Evolutionary conservation across 257 asterid genomes (phyloP).

Genomic region (Galeopsis tetrahit): DNA sequence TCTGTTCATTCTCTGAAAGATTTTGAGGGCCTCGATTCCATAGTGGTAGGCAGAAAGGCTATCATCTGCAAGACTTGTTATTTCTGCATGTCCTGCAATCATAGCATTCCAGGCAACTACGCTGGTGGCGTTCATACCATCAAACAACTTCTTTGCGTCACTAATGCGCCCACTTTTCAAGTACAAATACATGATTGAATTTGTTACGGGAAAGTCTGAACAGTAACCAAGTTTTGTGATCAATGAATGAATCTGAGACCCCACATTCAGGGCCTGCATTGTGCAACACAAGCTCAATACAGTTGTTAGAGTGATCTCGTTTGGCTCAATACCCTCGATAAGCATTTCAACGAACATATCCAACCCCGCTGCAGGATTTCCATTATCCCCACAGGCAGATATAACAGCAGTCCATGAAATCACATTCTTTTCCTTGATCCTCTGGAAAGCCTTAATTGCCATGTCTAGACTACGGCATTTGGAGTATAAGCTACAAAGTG

Average conservation of each 20-base stretch:
- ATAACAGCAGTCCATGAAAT: conserved; percentile 85
- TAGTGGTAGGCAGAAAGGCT: conserved; percentile 54
- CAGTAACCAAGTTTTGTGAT: conserved; percentile 65
- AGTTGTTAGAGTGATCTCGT: conserved; percentile 75
- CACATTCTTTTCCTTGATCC: conserved; percentile 70
- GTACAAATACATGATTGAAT: conserved; percentile 83
- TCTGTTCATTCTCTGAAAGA: conserved; percentile 58
- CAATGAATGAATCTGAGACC: conserved; percentile 78
- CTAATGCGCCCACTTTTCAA: conserved; percentile 64
- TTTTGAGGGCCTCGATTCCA: conserved; percentile 77
- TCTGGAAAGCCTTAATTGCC: conserved; percentile 61
- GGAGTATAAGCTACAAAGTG: conserved; percentile 80
- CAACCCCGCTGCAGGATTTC: conserved; percentile 69
- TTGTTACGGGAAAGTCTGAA: conserved; percentile 54
- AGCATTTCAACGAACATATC: conserved; percentile 72
- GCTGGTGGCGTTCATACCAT: conserved; percentile 54
- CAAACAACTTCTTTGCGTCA: conserved; percentile 76
- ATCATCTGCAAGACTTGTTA: conserved; percentile 54
- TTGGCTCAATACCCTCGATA: conserved; percentile 61
- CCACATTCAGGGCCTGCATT: conserved; percentile 58
- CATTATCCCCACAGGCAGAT: conserved; percentile 81
- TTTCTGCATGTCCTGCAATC: conserved; percentile 87
- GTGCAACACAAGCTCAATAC: conserved; percentile 76
- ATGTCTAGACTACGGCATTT: conserved; percentile 57
- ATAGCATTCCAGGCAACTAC: conserved; percentile 89